Evolutionary conservation across 257 asterid genomes (phyloP).

Genomic region (Jacaranda copaia): DNA sequence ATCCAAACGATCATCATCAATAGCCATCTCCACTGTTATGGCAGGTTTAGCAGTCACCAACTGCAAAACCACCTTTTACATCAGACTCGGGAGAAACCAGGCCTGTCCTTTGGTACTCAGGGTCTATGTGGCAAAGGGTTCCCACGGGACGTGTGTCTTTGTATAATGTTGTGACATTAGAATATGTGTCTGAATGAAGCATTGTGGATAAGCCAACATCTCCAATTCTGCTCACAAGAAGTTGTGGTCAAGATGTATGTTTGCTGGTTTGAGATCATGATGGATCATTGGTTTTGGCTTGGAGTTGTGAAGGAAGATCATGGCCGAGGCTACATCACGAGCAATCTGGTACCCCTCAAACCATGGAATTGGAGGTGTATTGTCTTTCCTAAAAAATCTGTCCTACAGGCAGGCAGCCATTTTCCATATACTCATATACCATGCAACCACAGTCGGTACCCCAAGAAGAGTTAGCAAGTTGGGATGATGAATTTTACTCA

Average conservation of each 20-base stretch:
- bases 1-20: slow-evolving; percentile 40
- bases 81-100: slow-evolving; percentile 60
- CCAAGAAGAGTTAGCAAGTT: slow-evolving; percentile 69
- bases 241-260: slow-evolving; percentile 62
- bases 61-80: slow-evolving; percentile 62
- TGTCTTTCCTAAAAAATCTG: slow-evolving; percentile 46
- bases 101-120: slow-evolving; percentile 72
- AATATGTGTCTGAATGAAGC: slow-evolving; percentile 40
- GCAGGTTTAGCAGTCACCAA: slow-evolving; percentile 69
- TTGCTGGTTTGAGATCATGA: slow-evolving; percentile 67
- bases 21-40: slow-evolving; percentile 57
- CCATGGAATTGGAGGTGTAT: slow-evolving; percentile 62
- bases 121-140: slow-evolving; percentile 67
- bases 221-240: slow-evolving; percentile 63
- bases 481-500: slow-evolving; percentile 65
- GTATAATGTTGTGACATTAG: slow-evolving; percentile 31
- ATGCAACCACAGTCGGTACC: slow-evolving; percentile 61
- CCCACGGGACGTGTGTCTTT: slow-evolving; percentile 60
- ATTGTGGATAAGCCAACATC: slow-evolving; percentile 68
- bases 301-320: slow-evolving; percentile 61
- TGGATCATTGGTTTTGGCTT: slow-evolving; percentile 63
- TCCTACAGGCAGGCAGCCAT: slow-evolving; percentile 71
- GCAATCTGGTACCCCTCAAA: slow-evolving; percentile 62
- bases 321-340: slow-evolving; percentile 68
- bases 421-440: slow-evolving; percentile 68